A percentile compares a stretch with the other conserved stretches of the same genome.
Evolutionary conservation across 768 basidiomycete genomes (phyloP).

Genomic region (Psilocybe azurescens): DNA sequence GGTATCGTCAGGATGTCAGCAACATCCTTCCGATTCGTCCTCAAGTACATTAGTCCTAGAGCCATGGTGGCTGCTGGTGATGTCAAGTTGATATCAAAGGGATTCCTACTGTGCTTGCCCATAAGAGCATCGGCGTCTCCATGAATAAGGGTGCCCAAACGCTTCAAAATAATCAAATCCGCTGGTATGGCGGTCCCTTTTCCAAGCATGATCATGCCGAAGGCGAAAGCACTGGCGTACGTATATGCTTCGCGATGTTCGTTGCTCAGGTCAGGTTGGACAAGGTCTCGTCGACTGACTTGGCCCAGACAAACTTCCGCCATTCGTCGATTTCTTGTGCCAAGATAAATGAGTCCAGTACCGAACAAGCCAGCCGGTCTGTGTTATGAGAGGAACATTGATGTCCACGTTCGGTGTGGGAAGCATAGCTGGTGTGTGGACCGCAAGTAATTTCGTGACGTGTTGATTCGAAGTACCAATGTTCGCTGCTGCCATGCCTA

Average conservation of each 20-base stretch:
- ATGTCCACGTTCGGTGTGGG: slow-evolving; percentile 87
- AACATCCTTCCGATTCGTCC: slow-evolving; percentile 82
- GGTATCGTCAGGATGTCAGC: slow-evolving; percentile 88
- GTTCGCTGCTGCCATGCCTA: slow-evolving; percentile 93
- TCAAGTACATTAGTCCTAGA: slow-evolving; percentile 91
- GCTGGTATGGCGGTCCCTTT: slow-evolving; percentile 81
- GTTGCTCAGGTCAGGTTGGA: slow-evolving; percentile 82
- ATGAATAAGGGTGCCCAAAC: slow-evolving; percentile 76
- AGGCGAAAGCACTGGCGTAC: slow-evolving; percentile 84
- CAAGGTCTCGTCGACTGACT: slow-evolving; percentile 77
- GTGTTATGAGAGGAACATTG: slow-evolving; percentile 88
- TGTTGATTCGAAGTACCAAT: slow-evolving; percentile 85
- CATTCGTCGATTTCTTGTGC: slow-evolving; percentile 87
- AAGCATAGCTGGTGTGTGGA: slow-evolving; percentile 92
- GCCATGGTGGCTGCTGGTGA: slow-evolving; percentile 92
- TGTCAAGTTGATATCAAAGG: slow-evolving; percentile 88
- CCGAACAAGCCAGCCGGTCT: slow-evolving; percentile 89
- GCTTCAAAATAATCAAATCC: slow-evolving; percentile 70
- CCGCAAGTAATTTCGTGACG: slow-evolving; percentile 89
- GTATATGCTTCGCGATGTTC: slow-evolving; percentile 95
- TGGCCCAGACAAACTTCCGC: slow-evolving; percentile 91
- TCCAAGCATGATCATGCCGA: slow-evolving; percentile 97
- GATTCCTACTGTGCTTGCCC: slow-evolving; percentile 39
- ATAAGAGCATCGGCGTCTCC: slow-evolving; percentile 60
- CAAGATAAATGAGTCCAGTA: slow-evolving; percentile 89